Conservation (phyloP, 768 basidiomycete genomes). For the Podaxis pistillaris region DNA sequence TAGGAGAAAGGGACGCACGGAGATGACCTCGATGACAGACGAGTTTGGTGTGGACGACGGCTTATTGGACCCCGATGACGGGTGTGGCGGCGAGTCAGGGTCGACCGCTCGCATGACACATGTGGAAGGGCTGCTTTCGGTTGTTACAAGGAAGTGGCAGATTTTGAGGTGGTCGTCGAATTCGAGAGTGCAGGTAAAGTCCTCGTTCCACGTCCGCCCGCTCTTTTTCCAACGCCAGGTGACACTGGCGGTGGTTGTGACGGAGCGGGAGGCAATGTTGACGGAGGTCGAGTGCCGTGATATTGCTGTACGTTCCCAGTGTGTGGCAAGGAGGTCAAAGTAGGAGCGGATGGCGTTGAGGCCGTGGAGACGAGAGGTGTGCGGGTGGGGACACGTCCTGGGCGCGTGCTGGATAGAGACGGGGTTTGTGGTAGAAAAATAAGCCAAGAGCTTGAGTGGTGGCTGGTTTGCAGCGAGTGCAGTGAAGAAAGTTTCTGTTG, state of each 20-base stretch:
- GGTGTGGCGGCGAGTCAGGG: constrained; percentile 7
- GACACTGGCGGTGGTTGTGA: constrained; percentile 36
- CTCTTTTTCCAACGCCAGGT: constrained; percentile 47
- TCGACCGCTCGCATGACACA: constrained; percentile 49
- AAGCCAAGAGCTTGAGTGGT: constrained; percentile 31
- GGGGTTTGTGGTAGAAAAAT: constrained; percentile 38
- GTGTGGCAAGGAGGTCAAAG: constrained; percentile 45
- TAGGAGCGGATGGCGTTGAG: constrained; percentile 48
- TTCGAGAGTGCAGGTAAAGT: constrained; percentile 43
- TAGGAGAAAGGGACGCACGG: not conserved
- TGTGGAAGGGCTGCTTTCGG: constrained; percentile 37
- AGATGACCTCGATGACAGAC: not conserved
- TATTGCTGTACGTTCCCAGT: constrained; percentile 38
- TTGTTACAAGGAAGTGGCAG: constrained; percentile 36
- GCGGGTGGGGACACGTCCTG: constrained; percentile 30
- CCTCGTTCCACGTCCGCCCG: constrained; percentile 41
- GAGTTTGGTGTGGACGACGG: not conserved
- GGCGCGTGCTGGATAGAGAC: constrained; percentile 42
- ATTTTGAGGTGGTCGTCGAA: constrained; percentile 46
- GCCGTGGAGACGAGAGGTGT: constrained; percentile 35
- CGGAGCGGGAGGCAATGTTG: constrained; percentile 25
- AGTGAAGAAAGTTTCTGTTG: constrained; percentile 34
- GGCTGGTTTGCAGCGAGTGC: constrained; percentile 34
- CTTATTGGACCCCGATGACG: not conserved
- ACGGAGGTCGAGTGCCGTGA: constrained; percentile 22